phyloP scores from a whole-genome alignment of 176 grass and related monocot genomes.

The Oryza rufipogon region DNA sequence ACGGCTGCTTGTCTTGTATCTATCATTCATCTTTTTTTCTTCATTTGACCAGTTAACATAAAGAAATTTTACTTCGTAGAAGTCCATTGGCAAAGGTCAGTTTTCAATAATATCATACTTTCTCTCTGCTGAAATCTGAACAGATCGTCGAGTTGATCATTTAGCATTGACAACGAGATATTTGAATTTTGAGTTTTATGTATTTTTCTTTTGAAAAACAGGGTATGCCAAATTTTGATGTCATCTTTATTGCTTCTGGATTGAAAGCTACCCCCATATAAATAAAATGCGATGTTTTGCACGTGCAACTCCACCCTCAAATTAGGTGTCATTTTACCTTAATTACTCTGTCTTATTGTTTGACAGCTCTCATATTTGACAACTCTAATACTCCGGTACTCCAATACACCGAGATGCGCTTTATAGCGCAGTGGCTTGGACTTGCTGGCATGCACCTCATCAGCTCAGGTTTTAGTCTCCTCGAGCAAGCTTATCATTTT shows the following conservation, averaged over 20 bases:
- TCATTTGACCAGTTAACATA: slow-evolving; percentile 18
- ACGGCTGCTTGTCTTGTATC: slow-evolving; percentile 8
- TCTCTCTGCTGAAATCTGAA: background rate
- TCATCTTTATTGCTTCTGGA: background rate
- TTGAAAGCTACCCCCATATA: background rate
- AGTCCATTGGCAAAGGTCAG: background rate
- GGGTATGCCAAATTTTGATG: background rate
- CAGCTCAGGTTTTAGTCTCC: too few relatives aligned
- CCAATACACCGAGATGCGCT: too few relatives aligned
- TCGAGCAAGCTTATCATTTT: too few relatives aligned
- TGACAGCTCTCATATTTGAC: background rate
- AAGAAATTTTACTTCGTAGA: background rate
- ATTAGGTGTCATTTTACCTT: background rate
- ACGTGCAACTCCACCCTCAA: background rate
- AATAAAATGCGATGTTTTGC: background rate
- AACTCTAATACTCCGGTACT: background rate
- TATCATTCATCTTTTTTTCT: slow-evolving; percentile 21
- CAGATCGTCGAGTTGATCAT: background rate
- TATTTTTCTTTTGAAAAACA: background rate
- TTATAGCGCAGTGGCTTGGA: too few relatives aligned
- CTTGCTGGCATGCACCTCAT: too few relatives aligned
- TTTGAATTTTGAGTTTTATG: slow-evolving; percentile 13
- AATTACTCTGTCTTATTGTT: background rate
- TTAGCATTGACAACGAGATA: slow-evolving; percentile 12
- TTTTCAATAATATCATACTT: slow-evolving; percentile 37